A percentile compares a stretch with the other conserved stretches of the same genome.
Evolutionary conservation across 2,329 filamentous ascomycete species (phyloP).

Genomic region (Lasiodiplodia citricola): DNA sequence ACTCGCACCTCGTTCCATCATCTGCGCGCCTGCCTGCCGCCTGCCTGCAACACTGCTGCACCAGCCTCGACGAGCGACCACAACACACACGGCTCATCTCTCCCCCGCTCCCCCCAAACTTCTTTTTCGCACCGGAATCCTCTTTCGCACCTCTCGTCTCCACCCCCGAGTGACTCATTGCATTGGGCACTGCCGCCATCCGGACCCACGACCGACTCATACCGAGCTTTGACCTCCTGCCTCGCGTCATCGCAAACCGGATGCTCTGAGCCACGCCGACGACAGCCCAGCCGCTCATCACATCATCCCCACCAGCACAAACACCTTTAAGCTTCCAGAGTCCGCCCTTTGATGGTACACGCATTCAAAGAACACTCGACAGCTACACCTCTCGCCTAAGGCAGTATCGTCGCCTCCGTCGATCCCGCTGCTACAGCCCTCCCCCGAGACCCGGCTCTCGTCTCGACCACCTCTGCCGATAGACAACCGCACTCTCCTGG

Average conservation of each 20-base stretch:
- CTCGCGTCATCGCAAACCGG: constrained; percentile 25
- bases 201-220: constrained; percentile 30
- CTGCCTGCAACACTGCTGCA: constrained; percentile 29
- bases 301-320: constrained; percentile 32
- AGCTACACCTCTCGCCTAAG: constrained; percentile 10
- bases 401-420: constrained; percentile 23
- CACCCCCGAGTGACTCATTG: constrained; percentile 37
- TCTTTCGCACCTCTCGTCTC: constrained; percentile 34
- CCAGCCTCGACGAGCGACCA: constrained; percentile 28
- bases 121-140: constrained; percentile 32
- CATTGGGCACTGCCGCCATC: constrained; percentile 23
- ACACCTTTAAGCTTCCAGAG: constrained; percentile 29
- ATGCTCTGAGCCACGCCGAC: constrained; percentile 42
- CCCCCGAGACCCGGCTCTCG: constrained; percentile 13
- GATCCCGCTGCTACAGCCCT: constrained; percentile 21
- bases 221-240: constrained; percentile 31
- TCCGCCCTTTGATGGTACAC: constrained; percentile 23
- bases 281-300: constrained; percentile 37
- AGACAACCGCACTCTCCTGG: constrained; percentile 8
- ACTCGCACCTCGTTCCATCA: constrained; percentile 32
- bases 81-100: constrained; percentile 32
- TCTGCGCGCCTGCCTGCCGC: constrained; percentile 37
- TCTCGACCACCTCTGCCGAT: constrained; percentile 15
- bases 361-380: constrained; percentile 24
- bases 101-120: constrained; percentile 31